Conservation (phyloP, 1,284 basidiomycete genomes). For the Rhodofomes roseus region DNA sequence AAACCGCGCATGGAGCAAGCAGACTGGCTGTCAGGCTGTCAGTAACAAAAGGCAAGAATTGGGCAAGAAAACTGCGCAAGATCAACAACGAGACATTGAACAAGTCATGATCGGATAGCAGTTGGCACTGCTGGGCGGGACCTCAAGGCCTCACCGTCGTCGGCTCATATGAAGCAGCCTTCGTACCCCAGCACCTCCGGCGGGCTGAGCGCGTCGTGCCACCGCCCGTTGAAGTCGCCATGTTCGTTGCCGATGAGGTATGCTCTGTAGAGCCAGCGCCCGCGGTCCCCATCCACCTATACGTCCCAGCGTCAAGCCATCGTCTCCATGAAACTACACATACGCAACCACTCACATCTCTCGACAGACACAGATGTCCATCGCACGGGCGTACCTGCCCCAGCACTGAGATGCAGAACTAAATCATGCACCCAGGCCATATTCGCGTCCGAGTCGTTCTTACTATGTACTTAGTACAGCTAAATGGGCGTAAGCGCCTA, state of each 20-base stretch:
- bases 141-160: slow-evolving; percentile 33
- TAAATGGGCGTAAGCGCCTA: no score
- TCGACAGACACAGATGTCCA: slow-evolving; percentile 66
- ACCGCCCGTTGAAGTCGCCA: slow-evolving; percentile 66
- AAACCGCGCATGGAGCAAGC: neutral
- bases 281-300: slow-evolving; percentile 63
- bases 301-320: neutral
- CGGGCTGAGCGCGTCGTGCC: slow-evolving; percentile 70
- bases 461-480: no score
- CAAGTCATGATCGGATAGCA: no score
- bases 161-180: slow-evolving; percentile 74
- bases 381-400: slow-evolving; percentile 69
- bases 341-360: slow-evolving; percentile 57
- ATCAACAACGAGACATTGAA: neutral
- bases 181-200: slow-evolving; percentile 59
- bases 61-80: neutral
- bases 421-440: no score
- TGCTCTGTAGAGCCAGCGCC: slow-evolving; percentile 74
- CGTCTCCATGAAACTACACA: neutral
- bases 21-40: neutral
- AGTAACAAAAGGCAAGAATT: neutral
- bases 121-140: no score
- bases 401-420: no score
- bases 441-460: no score
- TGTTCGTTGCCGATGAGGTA: slow-evolving; percentile 64